Conservation (phyloP, 1,284 basidiomycete species). For the Ceratorhiza oryzae-sativae region DNA sequence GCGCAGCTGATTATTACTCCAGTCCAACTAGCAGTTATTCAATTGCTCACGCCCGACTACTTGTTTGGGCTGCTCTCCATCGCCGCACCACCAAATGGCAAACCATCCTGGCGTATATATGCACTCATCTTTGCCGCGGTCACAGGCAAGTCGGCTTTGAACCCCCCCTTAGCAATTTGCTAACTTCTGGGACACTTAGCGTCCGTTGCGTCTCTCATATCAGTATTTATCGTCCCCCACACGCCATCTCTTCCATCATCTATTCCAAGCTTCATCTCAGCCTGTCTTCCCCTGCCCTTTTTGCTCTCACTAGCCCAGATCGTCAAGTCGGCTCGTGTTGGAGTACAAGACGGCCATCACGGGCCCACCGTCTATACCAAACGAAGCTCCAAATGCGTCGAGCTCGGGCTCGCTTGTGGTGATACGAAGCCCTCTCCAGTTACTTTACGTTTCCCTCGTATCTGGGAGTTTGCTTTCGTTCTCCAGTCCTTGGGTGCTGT, state of each 20-base stretch:
- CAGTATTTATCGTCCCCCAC: conserved; percentile 1
- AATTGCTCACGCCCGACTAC: conserved; percentile 27
- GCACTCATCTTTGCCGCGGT: conserved; percentile 1
- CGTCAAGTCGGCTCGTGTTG: conserved; percentile 29
- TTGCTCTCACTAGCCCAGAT: conserved; percentile 19
- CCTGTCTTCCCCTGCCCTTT: conserved; percentile 11
- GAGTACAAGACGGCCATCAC: neutral
- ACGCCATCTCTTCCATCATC: conserved; percentile 9
- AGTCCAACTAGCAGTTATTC: conserved; percentile 27
- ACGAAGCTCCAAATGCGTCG: conserved; percentile 2
- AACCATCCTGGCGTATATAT: conserved; percentile 37
- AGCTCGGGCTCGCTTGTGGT: neutral
- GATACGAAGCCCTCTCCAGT: neutral
- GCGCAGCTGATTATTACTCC: neutral
- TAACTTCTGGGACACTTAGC: neutral
- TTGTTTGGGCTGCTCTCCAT: conserved; percentile 20
- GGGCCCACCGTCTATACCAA: conserved; percentile 5
- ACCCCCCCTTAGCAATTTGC: neutral
- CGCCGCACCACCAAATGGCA: neutral
- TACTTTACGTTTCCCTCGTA: conserved; percentile 9
- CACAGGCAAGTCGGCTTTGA: neutral
- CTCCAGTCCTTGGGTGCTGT: conserved; percentile 10
- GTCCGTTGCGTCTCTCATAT: conserved; percentile 20
- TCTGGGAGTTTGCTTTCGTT: conserved; percentile 21
- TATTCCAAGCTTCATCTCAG: conserved; percentile 3